These are phyloP conservation scores for Daldinia bambusicola DNA, from an alignment of 495 filamentous ascomycete species.

Conservation along the genomic window DNA sequence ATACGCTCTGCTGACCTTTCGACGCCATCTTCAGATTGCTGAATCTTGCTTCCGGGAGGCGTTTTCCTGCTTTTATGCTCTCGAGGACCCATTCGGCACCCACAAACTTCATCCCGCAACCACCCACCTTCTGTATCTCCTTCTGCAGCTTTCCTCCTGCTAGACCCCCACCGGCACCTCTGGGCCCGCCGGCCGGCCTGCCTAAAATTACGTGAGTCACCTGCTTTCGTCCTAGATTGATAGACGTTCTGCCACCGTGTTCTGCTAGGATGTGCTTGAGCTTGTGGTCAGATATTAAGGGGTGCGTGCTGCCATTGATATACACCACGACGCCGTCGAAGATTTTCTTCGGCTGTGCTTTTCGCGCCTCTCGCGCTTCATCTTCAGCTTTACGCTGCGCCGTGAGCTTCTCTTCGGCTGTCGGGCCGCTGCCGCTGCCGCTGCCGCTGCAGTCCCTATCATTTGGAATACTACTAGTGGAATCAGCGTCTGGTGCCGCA, in stretches of 20 bases:
- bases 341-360: constrained; percentile 51
- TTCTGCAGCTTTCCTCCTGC: constrained; percentile 83
- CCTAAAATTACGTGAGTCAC: constrained; percentile 92
- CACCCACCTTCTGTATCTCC: constrained; percentile 73
- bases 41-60: constrained; percentile 80
- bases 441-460: neutral
- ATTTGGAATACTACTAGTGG: neutral
- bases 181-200: constrained; percentile 54
- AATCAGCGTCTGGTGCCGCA: neutral
- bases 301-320: constrained; percentile 87
- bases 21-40: constrained; percentile 66
- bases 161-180: constrained; percentile 79
- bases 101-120: constrained; percentile 80
- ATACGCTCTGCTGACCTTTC: constrained; percentile 71
- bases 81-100: constrained; percentile 86
- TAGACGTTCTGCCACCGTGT: constrained; percentile 75
- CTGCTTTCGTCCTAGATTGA: constrained; percentile 72
- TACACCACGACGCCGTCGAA: constrained; percentile 78
- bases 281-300: constrained; percentile 83
- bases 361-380: constrained; percentile 46
- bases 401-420: constrained; percentile 47
- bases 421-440: constrained; percentile 1
- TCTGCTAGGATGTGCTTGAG: constrained; percentile 80
- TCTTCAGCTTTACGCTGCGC: constrained; percentile 51
- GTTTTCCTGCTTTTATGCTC: constrained; percentile 77